A percentile compares a stretch with the other conserved stretches of the same genome.
Evolutionary conservation across 768 basidiomycete species (phyloP).

Genomic region (Tulasnella sp.): DNA sequence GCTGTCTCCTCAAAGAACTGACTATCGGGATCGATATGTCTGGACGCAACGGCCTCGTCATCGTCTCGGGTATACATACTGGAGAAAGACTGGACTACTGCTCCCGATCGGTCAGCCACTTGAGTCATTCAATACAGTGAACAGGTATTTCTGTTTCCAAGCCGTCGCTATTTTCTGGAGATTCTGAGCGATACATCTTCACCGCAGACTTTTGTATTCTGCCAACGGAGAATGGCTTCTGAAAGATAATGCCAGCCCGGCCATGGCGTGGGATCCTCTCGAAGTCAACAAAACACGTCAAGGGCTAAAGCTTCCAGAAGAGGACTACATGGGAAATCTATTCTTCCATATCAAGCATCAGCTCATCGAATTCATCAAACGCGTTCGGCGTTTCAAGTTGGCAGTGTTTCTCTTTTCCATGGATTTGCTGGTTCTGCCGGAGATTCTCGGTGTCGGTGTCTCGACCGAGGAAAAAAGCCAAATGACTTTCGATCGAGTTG

Average conservation of each 20-base stretch:
- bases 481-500: conserved; percentile 46
- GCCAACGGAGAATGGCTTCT: conserved; percentile 48
- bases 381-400: conserved; percentile 40
- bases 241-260: conserved; percentile 44
- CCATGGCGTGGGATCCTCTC: conserved; percentile 50
- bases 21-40: conserved; percentile 46
- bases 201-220: conserved; percentile 29
- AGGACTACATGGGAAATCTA: conserved; percentile 49
- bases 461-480: conserved; percentile 33
- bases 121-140: conserved; percentile 44
- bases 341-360: conserved; percentile 36
- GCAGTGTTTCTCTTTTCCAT: conserved; percentile 40
- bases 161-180: not conserved
- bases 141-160: conserved; percentile 30
- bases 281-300: conserved; percentile 43
- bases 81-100: conserved; percentile 45
- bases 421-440: conserved; percentile 40
- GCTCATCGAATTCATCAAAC: conserved; percentile 41
- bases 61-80: conserved; percentile 45
- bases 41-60: conserved; percentile 45
- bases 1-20: conserved; percentile 42
- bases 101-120: conserved; percentile 49
- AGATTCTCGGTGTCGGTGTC: conserved; percentile 41
- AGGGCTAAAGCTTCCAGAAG: conserved; percentile 42
- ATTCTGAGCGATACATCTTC: not conserved